phyloP scores from a whole-genome alignment of 129 eudicot genomes.

The Ambrosia artemisiifolia region DNA sequence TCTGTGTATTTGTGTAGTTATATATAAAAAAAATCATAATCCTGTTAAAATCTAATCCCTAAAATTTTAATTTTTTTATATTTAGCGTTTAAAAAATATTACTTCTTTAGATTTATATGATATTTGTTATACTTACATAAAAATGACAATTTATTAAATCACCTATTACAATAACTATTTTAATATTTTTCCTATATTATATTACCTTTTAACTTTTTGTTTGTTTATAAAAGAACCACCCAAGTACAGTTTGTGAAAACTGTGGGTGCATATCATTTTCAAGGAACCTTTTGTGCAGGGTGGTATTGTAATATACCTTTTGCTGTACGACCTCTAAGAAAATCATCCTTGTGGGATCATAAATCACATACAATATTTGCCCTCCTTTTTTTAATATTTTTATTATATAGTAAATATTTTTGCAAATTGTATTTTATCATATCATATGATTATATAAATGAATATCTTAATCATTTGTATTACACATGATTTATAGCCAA shows the following conservation, averaged over 20 bases:
- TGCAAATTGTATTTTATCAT: neutral
- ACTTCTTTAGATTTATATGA: neutral
- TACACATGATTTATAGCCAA: neutral
- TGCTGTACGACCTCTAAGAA: slow-evolving; percentile 23
- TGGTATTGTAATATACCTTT: slow-evolving; percentile 29
- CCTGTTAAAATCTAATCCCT: too few relatives aligned
- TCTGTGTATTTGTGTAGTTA: too few relatives aligned
- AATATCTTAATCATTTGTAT: too few relatives aligned
- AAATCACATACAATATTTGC: slow-evolving; percentile 1
- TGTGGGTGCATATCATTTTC: slow-evolving; percentile 37
- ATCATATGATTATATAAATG: too few relatives aligned
- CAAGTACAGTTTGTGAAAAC: slow-evolving; percentile 34
- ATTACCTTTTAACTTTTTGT: neutral
- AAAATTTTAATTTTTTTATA: too few relatives aligned
- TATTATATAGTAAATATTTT: neutral
- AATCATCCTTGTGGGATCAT: slow-evolving; percentile 18
- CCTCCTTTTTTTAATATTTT: neutral
- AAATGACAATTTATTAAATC: neutral
- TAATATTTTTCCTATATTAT: neutral
- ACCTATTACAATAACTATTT: neutral
- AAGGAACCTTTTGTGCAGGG: slow-evolving; percentile 23
- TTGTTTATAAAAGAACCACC: slow-evolving; percentile 10
- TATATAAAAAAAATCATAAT: too few relatives aligned
- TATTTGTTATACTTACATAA: neutral
- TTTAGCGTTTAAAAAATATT: too few relatives aligned